A percentile compares a stretch with the other conserved stretches of the same genome.
These are phyloP conservation scores for Suillus fuscotomentosus DNA, from an alignment of 768 basidiomycete species.

Conservation along the genomic window DNA sequence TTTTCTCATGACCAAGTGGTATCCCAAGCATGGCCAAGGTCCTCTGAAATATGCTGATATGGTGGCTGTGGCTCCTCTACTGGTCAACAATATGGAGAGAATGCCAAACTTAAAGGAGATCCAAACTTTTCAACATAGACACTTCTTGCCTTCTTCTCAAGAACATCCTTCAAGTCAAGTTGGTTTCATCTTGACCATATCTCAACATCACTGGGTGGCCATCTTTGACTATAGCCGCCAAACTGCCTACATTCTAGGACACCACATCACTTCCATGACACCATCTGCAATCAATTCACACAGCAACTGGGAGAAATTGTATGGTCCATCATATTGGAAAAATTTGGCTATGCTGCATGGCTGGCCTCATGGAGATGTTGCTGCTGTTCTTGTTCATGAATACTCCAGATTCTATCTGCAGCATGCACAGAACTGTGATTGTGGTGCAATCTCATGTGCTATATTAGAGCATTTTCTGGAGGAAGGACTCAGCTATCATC, in stretches of 20 bases:
- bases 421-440: constrained; percentile 1
- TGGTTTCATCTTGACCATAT: too few relatives aligned
- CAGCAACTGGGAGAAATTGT: not conserved
- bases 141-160: too few relatives aligned
- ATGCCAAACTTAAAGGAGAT: too few relatives aligned
- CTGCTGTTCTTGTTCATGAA: not conserved
- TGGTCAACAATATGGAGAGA: too few relatives aligned
- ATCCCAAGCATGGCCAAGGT: too few relatives aligned
- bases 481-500: not conserved
- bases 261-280: not conserved
- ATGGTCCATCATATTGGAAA: constrained; percentile 4
- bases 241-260: not conserved
- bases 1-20: too few relatives aligned
- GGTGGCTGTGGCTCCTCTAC: too few relatives aligned
- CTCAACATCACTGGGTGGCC: too few relatives aligned
- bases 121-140: too few relatives aligned
- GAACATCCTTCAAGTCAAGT: too few relatives aligned
- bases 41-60: too few relatives aligned
- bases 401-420: not conserved
- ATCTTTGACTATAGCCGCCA: too few relatives aligned
- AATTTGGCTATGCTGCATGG: not conserved
- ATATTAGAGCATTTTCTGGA: constrained; percentile 1
- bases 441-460: constrained; percentile 8
- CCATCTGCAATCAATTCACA: not conserved
- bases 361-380: not conserved